A percentile compares a stretch with the other conserved stretches of the same genome.
Conservation (phyloP, 1,139 yeast genomes). For the Lodderomyces elongisporus region DNA sequence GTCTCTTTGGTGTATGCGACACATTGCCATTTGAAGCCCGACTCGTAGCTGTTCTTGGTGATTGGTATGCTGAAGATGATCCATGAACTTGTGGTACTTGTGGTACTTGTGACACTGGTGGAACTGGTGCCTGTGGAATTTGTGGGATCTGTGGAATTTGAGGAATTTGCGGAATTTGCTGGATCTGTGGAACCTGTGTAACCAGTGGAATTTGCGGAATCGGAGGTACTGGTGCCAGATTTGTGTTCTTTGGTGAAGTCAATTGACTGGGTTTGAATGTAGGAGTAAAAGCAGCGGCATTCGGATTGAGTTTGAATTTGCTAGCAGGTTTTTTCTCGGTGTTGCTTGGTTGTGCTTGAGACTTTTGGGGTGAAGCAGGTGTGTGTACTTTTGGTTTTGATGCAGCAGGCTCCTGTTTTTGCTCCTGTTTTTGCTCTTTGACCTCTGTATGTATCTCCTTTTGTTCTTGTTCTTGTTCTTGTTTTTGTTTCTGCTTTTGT, state of each 20-base stretch:
- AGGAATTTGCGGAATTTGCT: too few species aligned
- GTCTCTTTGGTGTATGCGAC: constrained; percentile 25
- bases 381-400: not conserved
- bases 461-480: constrained; percentile 13
- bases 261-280: constrained; percentile 24
- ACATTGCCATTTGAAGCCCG: constrained; percentile 24
- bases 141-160: too few species aligned
- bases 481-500: constrained; percentile 13
- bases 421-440: constrained; percentile 13
- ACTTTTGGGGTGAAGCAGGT: not conserved
- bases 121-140: constrained; percentile 21
- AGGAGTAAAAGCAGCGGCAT: constrained; percentile 70
- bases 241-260: constrained; percentile 28
- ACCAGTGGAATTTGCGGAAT: too few species aligned
- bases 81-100: too few species aligned
- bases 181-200: too few species aligned
- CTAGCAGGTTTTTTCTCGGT: constrained; percentile 53
- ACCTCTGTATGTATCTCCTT: constrained; percentile 12
- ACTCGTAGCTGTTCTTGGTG: constrained; percentile 29
- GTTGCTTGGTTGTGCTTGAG: not conserved
- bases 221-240: too few species aligned
- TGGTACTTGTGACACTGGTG: too few species aligned
- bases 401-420: constrained; percentile 10
- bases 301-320: constrained; percentile 66
- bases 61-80: constrained; percentile 18